These are phyloP conservation scores for Pleomassaria siparia DNA, from an alignment of 2,329 filamentous ascomycete species.

Conservation along the genomic window DNA sequence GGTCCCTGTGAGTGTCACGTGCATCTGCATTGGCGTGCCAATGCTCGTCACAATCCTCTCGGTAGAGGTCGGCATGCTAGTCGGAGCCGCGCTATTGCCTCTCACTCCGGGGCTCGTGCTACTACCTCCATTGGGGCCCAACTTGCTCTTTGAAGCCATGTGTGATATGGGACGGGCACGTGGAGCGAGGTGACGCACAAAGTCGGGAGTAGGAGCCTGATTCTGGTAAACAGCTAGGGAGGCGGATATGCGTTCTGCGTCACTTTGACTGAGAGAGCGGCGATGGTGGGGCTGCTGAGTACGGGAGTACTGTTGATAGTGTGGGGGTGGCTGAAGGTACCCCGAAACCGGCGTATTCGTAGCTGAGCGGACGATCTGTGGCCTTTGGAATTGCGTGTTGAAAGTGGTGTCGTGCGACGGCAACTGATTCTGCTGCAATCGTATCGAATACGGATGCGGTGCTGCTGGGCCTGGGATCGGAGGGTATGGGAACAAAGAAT, in stretches of 20 bases:
- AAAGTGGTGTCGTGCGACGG: too few relatives aligned
- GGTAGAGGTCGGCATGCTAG: not conserved
- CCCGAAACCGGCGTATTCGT: conserved; percentile 7
- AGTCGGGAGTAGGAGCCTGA: conserved; percentile 18
- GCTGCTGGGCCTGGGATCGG: conserved; percentile 12
- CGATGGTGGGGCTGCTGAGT: conserved; percentile 19
- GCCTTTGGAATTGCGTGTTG: not conserved
- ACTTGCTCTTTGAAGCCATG: not conserved
- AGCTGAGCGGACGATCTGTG: conserved; percentile 1
- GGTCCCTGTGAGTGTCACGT: not conserved
- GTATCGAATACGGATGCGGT: conserved; percentile 21
- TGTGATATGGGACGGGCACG: conserved; percentile 10
- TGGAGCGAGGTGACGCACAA: conserved; percentile 23
- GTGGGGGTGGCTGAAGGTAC: conserved; percentile 9
- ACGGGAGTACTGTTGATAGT: conserved; percentile 4
- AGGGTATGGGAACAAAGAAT: conserved; percentile 9
- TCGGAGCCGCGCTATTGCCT: not conserved
- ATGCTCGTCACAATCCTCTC: not conserved
- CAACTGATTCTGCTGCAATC: conserved; percentile 15
- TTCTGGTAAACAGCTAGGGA: too few relatives aligned
- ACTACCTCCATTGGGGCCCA: not conserved
- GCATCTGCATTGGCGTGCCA: conserved; percentile 1
- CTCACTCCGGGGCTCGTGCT: not conserved
- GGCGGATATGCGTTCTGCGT: conserved; percentile 15
- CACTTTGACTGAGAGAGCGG: conserved; percentile 32